Conservation (phyloP, 768 basidiomycete species). For the Xerocomus potaroensis region DNA sequence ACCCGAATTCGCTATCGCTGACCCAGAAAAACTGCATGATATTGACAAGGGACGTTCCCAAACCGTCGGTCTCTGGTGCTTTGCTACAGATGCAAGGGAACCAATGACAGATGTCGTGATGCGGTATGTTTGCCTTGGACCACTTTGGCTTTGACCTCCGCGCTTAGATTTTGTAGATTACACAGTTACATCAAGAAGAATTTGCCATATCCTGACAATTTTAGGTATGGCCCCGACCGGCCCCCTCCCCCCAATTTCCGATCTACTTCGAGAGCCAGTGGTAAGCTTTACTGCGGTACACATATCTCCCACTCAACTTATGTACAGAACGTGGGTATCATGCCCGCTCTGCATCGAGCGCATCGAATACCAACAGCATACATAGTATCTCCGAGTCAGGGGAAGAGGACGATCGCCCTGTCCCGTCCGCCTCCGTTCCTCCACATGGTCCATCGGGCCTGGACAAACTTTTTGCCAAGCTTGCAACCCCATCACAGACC, state of each 20-base stretch:
- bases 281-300: constrained; percentile 7
- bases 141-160: neutral
- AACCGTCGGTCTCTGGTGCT: constrained; percentile 75
- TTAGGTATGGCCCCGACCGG: constrained; percentile 60
- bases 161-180: constrained; percentile 36
- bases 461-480: constrained; percentile 43
- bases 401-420: constrained; percentile 21
- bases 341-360: constrained; percentile 29
- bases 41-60: constrained; percentile 52
- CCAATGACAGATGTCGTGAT: constrained; percentile 67
- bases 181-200: constrained; percentile 66
- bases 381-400: constrained; percentile 33
- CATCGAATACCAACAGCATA: constrained; percentile 33
- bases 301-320: constrained; percentile 4
- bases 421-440: constrained; percentile 9
- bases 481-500: constrained; percentile 21
- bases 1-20: constrained; percentile 39
- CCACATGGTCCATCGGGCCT: constrained; percentile 33
- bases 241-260: constrained; percentile 57
- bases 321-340: constrained; percentile 23
- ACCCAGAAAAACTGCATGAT: constrained; percentile 41
- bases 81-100: constrained; percentile 63
- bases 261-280: constrained; percentile 28
- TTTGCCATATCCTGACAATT: constrained; percentile 67
- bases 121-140: constrained; percentile 41